These are phyloP conservation scores for Chaetomium fimeti DNA, from an alignment of 495 filamentous ascomycete genomes.

Conservation along the genomic window DNA sequence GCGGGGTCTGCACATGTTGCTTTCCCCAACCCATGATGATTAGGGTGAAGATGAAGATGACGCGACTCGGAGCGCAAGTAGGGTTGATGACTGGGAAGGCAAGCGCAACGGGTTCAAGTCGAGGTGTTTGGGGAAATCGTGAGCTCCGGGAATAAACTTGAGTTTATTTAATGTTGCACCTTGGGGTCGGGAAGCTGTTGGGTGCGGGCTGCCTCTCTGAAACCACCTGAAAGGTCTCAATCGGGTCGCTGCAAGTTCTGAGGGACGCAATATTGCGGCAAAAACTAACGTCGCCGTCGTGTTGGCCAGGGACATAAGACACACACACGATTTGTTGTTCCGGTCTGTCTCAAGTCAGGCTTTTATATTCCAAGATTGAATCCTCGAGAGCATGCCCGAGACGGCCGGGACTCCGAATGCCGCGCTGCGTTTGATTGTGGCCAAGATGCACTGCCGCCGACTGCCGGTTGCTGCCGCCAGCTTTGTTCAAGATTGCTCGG, in stretches of 20 bases:
- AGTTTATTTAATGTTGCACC: background rate
- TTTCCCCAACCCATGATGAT: conserved; percentile 25
- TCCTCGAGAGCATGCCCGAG: background rate
- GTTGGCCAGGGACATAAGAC: conserved; percentile 6
- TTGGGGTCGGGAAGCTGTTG: background rate
- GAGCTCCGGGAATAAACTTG: background rate
- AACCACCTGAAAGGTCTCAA: background rate
- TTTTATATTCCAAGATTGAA: background rate
- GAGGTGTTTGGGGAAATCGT: background rate
- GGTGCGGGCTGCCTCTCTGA: background rate
- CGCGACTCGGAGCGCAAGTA: background rate
- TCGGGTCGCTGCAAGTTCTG: background rate
- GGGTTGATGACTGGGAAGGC: background rate
- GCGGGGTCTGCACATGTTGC: conserved; percentile 9
- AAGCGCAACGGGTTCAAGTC: background rate
- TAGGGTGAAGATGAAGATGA: too few relatives aligned
- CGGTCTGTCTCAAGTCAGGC: background rate
- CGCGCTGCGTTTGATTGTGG: background rate
- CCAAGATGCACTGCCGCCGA: background rate
- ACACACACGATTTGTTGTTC: background rate
- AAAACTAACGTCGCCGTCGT: background rate
- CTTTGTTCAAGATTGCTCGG: too few relatives aligned
- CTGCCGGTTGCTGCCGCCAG: too few relatives aligned
- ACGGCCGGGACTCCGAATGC: background rate
- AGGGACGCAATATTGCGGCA: background rate